Evolutionary conservation across 1,284 basidiomycete genomes (phyloP).

Genomic region (Schizophyllum amplum): DNA sequence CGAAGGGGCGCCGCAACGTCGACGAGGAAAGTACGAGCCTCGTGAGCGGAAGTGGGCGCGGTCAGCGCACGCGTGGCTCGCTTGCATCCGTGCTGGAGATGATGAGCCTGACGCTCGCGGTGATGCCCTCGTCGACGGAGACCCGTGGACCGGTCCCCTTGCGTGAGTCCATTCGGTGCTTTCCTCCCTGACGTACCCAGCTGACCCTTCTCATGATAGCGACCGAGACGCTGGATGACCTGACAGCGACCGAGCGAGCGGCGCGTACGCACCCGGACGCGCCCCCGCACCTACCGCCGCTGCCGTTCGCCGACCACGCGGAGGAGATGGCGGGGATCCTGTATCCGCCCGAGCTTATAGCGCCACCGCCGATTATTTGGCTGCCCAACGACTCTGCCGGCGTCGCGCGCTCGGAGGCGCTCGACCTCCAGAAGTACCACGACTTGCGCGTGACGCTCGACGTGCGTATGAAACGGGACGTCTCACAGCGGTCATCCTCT

Average conservation of each 20-base stretch:
- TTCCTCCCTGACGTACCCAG: slow-evolving; percentile 6
- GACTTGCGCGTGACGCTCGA: slow-evolving; percentile 57
- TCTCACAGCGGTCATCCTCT: slow-evolving; percentile 27
- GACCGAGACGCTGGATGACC: slow-evolving; percentile 71
- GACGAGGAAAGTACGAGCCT: slow-evolving; percentile 47
- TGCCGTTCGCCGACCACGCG: slow-evolving; percentile 64
- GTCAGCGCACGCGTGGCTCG: slow-evolving; percentile 44
- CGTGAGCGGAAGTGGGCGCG: slow-evolving; percentile 33
- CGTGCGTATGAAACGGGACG: slow-evolving; percentile 50
- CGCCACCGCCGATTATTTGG: slow-evolving; percentile 73
- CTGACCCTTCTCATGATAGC: slow-evolving; percentile 25
- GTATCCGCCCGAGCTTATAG: slow-evolving; percentile 74
- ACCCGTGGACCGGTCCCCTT: slow-evolving; percentile 56
- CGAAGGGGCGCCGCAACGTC: slow-evolving; percentile 24
- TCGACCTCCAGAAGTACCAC: slow-evolving; percentile 65
- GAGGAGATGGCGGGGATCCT: slow-evolving; percentile 69
- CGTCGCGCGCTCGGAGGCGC: slow-evolving; percentile 61
- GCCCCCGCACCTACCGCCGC: slow-evolving; percentile 60
- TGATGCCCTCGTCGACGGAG: slow-evolving; percentile 53
- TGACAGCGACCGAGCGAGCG: slow-evolving; percentile 68
- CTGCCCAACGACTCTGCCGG: slow-evolving; percentile 67
- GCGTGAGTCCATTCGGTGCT: slow-evolving; percentile 33
- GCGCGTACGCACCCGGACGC: slow-evolving; percentile 72
- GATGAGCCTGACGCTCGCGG: slow-evolving; percentile 70
- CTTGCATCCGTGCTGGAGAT: slow-evolving; percentile 73